Conservation (phyloP, 768 basidiomycete genomes). For the Solioccasus polychromus region DNA sequence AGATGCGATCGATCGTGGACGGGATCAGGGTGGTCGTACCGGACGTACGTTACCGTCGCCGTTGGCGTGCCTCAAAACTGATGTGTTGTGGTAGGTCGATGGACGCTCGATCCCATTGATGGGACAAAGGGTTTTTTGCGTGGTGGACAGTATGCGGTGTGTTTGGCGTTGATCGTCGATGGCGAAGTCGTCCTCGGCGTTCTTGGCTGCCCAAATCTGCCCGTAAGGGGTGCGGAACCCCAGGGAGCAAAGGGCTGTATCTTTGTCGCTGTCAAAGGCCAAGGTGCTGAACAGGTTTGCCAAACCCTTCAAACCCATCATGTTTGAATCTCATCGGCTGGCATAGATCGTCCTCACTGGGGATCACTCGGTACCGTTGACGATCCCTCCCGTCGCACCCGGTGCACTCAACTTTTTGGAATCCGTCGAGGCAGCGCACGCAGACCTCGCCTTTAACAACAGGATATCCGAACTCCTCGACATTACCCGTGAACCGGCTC, state of each 20-base stretch:
- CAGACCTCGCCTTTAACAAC: conserved; percentile 83
- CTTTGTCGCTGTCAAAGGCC: conserved; percentile 83
- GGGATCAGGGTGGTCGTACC: conserved; percentile 60
- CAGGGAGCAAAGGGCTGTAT: conserved; percentile 71
- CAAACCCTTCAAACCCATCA: background rate
- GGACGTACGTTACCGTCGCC: conserved; percentile 57
- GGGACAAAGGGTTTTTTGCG: conserved; percentile 93
- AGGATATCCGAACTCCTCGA: conserved; percentile 65
- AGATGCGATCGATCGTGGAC: conserved; percentile 84
- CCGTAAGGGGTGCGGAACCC: conserved; percentile 48
- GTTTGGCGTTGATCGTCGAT: conserved; percentile 80
- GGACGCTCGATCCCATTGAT: conserved; percentile 89
- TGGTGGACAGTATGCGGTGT: conserved; percentile 91
- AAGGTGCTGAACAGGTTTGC: conserved; percentile 73
- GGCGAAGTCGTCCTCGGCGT: conserved; percentile 78
- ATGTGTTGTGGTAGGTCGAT: conserved; percentile 55
- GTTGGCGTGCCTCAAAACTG: no score
- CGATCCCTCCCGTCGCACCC: conserved; percentile 43
- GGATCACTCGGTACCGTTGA: conserved; percentile 45
- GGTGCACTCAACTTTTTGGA: conserved; percentile 72
- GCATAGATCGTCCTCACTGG: conserved; percentile 53
- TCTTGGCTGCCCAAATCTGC: conserved; percentile 92
- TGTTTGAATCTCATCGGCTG: background rate
- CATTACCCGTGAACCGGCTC: conserved; percentile 60
- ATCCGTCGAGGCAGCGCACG: conserved; percentile 89